phyloP scores from a whole-genome alignment of 768 basidiomycete species.

The Lactarius trivialis region DNA sequence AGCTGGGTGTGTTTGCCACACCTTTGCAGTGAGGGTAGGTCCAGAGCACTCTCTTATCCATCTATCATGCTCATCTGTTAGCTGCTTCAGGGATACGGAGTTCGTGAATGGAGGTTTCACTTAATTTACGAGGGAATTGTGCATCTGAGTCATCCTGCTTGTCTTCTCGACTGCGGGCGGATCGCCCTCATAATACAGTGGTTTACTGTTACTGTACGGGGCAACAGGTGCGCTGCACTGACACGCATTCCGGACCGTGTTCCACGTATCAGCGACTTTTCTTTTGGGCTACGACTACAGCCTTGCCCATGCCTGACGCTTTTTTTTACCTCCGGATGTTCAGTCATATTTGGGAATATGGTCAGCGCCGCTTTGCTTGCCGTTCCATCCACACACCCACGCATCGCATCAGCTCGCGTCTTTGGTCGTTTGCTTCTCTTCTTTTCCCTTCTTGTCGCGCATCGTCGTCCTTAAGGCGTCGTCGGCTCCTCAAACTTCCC shows the following conservation, averaged over 20 bases:
- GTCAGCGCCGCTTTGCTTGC: neutral
- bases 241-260: neutral
- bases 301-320: neutral
- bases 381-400: neutral
- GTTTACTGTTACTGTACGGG: neutral
- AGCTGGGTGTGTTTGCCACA: neutral
- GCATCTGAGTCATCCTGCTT: neutral
- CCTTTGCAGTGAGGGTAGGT: neutral
- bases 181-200: neutral
- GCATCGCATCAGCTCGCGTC: neutral
- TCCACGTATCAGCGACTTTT: constrained; percentile 2
- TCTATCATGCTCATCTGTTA: neutral
- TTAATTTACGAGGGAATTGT: neutral
- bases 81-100: neutral
- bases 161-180: neutral
- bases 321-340: constrained; percentile 3
- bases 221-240: neutral
- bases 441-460: neutral
- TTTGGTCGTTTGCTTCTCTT: neutral
- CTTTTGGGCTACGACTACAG: neutral
- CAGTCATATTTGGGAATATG: neutral
- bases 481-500: neutral
- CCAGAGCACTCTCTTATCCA: constrained; percentile 5
- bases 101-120: neutral
- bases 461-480: neutral